Evolutionary conservation across 2,329 filamentous ascomycete genomes (phyloP).

Genomic region (Xylariaceae sp.): DNA sequence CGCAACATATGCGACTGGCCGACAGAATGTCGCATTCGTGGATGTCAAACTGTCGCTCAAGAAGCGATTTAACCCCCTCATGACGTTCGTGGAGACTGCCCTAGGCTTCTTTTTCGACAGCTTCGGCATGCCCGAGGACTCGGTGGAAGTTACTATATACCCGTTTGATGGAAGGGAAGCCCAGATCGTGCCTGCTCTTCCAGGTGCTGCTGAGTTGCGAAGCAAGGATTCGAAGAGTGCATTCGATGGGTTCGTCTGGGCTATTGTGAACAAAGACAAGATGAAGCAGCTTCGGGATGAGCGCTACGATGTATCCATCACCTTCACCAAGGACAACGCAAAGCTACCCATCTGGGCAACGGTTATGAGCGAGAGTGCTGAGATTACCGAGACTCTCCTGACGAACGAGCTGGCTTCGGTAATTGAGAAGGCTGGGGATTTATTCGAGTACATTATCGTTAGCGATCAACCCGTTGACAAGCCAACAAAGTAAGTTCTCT

Average conservation of each 20-base stretch:
- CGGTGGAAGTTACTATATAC: conserved; percentile 76
- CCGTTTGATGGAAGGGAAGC: conserved; percentile 92
- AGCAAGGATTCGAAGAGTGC: conserved; percentile 64
- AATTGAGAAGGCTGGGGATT: conserved; percentile 75
- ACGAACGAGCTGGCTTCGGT: conserved; percentile 86
- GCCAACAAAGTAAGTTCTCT: conserved; percentile 71
- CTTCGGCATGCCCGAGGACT: conserved; percentile 69
- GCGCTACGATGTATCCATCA: conserved; percentile 92
- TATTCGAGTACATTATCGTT: conserved; percentile 84
- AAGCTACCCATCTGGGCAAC: conserved; percentile 91
- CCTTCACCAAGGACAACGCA: conserved; percentile 86
- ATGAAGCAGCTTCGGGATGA: conserved; percentile 92
- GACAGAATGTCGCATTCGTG: conserved; percentile 89
- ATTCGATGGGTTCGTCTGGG: conserved; percentile 93
- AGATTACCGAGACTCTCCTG: conserved; percentile 85
- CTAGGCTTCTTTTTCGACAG: conserved; percentile 81
- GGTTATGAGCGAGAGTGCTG: conserved; percentile 95
- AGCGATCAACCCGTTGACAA: conserved; percentile 88
- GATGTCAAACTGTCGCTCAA: conserved; percentile 81
- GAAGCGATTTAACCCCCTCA: conserved; percentile 83
- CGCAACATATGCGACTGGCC: conserved; percentile 83
- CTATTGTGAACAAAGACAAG: conserved; percentile 88
- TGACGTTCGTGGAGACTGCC: conserved; percentile 62
- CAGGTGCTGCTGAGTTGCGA: conserved; percentile 60
- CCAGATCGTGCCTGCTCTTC: conserved; percentile 68